Base-by-base conservation (phyloP, 306 rosid species). In the Lathyrus sativus region DNA sequence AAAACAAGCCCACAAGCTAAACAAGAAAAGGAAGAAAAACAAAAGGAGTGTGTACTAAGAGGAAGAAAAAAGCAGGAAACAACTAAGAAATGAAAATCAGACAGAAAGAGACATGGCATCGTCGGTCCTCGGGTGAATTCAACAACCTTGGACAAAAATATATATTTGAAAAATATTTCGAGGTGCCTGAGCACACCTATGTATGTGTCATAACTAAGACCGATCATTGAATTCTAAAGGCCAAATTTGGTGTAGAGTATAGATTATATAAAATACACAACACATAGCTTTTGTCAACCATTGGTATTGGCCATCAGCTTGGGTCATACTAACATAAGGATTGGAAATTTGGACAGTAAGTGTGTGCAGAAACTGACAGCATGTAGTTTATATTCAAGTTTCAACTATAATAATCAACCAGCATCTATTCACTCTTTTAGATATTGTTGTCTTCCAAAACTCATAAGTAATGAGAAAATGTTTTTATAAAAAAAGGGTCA, bases 381-480 rank as follows among this genome's bases (percentile, higher is more conserved):
- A 33, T n/a, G n/a, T 43, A 41, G 45, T 28, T 43, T 11, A 31
- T 59, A 66, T 50, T 42, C 14, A 73, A 61, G 22, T 73, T 43
- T 61, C 43, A 68, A 61, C 35, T 26, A 55, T 8, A 56, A 60
- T 26, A 63, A 68, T 48, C 60, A 68, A 45, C 44, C 71, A 62
- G 11, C 11, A 37, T 17, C 11, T 5, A 53, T 13, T 53, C 37
- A 44, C 10, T 53, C 53, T 31, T 17, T 59, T 43, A n/a, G 37
- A 13, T 12, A 53, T 29, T 61, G 15, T 51, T 12, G 8, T 41
- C 48, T 28, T 39, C 9, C 11, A 76, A 62, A 56, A 13, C 55
- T 28, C 28, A 26, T 49, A 62, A 41, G 13, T 14, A 39, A 54
- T 41, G 13, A 26, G 46, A 58, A 33, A 11, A 26, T 35, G 2